These are phyloP conservation scores for Yamadazyma friedrichii DNA, from an alignment of 1,139 yeast species.

Conservation along the genomic window DNA sequence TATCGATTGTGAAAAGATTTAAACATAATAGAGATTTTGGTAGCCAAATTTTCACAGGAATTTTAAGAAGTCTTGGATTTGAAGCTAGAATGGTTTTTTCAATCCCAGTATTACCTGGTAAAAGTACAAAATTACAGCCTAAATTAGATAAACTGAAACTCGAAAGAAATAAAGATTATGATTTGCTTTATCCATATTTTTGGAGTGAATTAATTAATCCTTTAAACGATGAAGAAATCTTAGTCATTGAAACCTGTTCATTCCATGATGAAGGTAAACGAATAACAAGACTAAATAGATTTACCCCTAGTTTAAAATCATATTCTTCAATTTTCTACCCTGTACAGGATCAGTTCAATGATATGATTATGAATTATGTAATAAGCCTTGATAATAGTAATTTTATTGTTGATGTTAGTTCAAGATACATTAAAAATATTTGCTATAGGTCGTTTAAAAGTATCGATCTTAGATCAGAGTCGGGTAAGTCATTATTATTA, in stretches of 20 bases:
- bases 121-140: constrained; percentile 24
- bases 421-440: constrained; percentile 36
- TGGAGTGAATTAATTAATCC: constrained; percentile 44
- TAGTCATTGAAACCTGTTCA: constrained; percentile 30
- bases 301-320: constrained; percentile 5
- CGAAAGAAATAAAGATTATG: constrained; percentile 30
- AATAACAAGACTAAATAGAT: constrained; percentile 23
- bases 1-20: constrained; percentile 23
- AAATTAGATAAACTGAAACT: constrained; percentile 22
- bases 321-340: constrained; percentile 26
- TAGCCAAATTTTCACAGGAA: constrained; percentile 35
- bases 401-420: constrained; percentile 29
- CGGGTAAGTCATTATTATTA: constrained; percentile 28
- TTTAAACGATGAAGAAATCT: constrained; percentile 23
- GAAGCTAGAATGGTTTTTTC: constrained; percentile 35
- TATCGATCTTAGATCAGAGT: constrained; percentile 31
- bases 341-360: constrained; percentile 23
- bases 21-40: constrained; percentile 38
- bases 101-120: constrained; percentile 27
- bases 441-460: constrained; percentile 32
- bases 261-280: constrained; percentile 33
- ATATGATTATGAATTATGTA: constrained; percentile 37
- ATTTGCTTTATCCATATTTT: constrained; percentile 37
- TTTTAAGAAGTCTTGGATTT: constrained; percentile 32
- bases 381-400: constrained; percentile 21